phyloP scores from a whole-genome alignment of 208 protist species.

The Trypanosomatidae sp. region DNA sequence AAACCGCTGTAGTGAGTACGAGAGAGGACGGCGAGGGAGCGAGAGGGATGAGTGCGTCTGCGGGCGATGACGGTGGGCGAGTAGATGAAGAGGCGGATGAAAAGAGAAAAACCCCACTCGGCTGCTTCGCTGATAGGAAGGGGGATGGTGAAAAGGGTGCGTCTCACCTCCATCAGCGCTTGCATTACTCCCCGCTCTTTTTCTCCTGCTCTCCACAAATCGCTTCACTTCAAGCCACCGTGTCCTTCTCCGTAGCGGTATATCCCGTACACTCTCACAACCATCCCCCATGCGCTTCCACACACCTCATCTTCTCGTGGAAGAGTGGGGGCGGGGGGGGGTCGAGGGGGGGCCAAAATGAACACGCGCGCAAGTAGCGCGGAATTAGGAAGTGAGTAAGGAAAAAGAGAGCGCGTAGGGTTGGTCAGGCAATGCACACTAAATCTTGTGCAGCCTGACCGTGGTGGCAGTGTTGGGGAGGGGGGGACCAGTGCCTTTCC shows the following conservation, averaged over 20 bases:
- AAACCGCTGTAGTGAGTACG: background rate
- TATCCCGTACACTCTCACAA: too few relatives aligned
- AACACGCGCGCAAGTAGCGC: too few relatives aligned
- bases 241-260: too few relatives aligned
- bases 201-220: too few relatives aligned
- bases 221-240: too few relatives aligned
- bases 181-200: too few relatives aligned
- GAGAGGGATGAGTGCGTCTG: background rate
- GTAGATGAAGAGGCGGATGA: background rate
- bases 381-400: background rate
- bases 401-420: background rate
- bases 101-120: constrained; percentile 5
- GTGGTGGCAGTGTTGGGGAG: background rate
- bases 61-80: background rate
- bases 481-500: background rate
- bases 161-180: too few relatives aligned
- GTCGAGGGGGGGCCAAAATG: too few relatives aligned
- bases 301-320: too few relatives aligned
- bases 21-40: background rate
- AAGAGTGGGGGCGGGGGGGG: too few relatives aligned
- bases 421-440: background rate
- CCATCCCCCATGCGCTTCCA: too few relatives aligned
- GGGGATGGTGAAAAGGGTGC: background rate
- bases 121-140: background rate
- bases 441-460: background rate